phyloP scores from a whole-genome alignment of 441 rosid species.

The Flueggea neowawraea region DNA sequence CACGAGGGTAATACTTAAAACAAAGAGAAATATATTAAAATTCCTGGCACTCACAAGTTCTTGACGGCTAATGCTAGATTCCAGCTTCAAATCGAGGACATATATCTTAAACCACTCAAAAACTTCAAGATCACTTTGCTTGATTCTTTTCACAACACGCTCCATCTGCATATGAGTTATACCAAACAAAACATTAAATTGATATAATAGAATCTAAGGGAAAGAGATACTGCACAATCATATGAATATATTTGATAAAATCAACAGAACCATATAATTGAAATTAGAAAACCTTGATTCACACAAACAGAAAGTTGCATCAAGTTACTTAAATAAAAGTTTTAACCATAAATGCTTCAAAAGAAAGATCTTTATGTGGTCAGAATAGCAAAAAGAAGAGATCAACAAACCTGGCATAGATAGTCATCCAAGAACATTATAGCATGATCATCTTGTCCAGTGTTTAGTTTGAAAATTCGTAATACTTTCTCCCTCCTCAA shows the following conservation, averaged over 20 bases:
- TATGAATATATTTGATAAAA: neutral
- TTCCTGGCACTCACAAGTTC: conserved; percentile 59
- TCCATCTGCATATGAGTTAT: conserved; percentile 45
- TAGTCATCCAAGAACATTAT: too few relatives aligned
- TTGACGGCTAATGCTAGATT: conserved; percentile 66
- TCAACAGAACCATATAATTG: too few relatives aligned
- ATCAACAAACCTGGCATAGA: conserved; percentile 56
- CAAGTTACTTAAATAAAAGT: neutral
- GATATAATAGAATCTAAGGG: conserved; percentile 2
- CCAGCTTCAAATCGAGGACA: conserved; percentile 76
- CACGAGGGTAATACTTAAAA: neutral
- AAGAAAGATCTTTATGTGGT: conserved; percentile 1
- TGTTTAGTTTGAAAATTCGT: conserved; percentile 82
- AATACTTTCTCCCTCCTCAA: conserved; percentile 70
- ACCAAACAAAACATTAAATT: conserved; percentile 10
- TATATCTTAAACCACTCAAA: conserved; percentile 76
- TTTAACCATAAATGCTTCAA: conserved; percentile 2
- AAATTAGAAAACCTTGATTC: too few relatives aligned
- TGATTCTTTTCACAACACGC: conserved; percentile 53
- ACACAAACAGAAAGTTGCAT: too few relatives aligned
- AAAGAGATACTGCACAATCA: neutral
- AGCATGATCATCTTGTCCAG: conserved; percentile 94
- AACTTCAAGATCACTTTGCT: conserved; percentile 46
- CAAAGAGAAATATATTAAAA: neutral
- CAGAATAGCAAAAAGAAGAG: neutral